A percentile compares a stretch with the other conserved stretches of the same genome.
Conservation (phyloP, 768 basidiomycete species). For the Rhizopogon vesiculosus region DNA sequence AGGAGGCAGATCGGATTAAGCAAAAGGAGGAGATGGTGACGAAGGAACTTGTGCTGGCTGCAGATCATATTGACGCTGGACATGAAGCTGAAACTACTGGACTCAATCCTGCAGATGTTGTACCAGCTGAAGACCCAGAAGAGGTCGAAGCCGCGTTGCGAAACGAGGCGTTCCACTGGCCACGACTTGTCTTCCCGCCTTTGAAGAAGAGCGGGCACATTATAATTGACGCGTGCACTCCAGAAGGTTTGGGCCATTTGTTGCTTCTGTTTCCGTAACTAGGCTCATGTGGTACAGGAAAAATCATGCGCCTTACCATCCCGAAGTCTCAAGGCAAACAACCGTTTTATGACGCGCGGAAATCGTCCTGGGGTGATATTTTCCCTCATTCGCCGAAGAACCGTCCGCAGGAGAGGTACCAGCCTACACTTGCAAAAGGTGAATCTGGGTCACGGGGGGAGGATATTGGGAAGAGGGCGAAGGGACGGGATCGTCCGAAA, state of each 20-base stretch:
- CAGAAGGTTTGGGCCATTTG: slow-evolving; percentile 50
- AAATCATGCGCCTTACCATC: slow-evolving; percentile 87
- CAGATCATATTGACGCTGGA: slow-evolving; percentile 7
- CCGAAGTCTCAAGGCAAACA: slow-evolving; percentile 97
- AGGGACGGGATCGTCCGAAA: slow-evolving; percentile 19
- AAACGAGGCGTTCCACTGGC: slow-evolving; percentile 82
- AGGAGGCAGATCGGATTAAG: slow-evolving; percentile 22
- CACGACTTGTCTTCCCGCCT: slow-evolving; percentile 88
- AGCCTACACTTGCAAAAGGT: slow-evolving; percentile 27
- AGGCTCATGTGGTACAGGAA: slow-evolving; percentile 45
- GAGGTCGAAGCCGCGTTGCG: slow-evolving; percentile 54
- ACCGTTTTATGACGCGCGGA: slow-evolving; percentile 90
- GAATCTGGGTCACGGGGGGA: slow-evolving; percentile 33
- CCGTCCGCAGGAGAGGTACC: slow-evolving; percentile 58
- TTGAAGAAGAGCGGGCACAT: slow-evolving; percentile 90
- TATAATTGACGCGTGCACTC: slow-evolving; percentile 83
- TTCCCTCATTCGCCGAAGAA: slow-evolving; percentile 91
- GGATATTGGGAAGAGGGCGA: slow-evolving; percentile 54
- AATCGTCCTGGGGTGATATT: slow-evolving; percentile 90
- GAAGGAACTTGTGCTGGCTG: slow-evolving; percentile 21
- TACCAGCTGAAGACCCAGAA: slow-evolving; percentile 3
- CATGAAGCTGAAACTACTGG: background rate
- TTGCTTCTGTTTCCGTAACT: slow-evolving; percentile 1
- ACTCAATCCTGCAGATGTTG: slow-evolving; percentile 7
- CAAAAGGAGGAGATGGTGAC: slow-evolving; percentile 9